Base-by-base conservation (phyloP, 495 filamentous ascomycete genomes). In the Rostrohypoxylon terebratum region DNA sequence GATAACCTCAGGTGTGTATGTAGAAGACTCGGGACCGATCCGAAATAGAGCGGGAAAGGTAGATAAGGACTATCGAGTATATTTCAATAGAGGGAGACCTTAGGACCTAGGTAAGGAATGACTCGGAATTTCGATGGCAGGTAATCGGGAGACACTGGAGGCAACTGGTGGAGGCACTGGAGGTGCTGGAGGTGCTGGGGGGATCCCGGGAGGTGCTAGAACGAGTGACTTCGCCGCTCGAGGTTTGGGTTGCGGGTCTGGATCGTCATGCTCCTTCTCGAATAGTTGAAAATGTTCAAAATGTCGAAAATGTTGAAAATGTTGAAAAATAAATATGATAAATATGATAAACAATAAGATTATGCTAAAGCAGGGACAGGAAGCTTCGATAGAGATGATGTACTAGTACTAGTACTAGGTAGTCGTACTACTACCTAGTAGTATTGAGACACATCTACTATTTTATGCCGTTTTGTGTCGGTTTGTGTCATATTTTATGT, bases 181-280 rank as follows among this genome's bases (percentile, higher is more conserved):
- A 28, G 28, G 28, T 40, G 13, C 34, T 48, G 21, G 21, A 50
- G 44, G 33, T 53, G 18, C 51, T 63, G 23, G 59, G 50, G 45
- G 28, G 28, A 70, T 14, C 53, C 54, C 40, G 20, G 45, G 23
- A 34, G 21, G 47, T 62, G 57, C 50, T 72, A 67, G 50, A 36
- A 63, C 45, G 63, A 57, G 51, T 58, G 63, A 63, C 57, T 62
- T 66, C 63, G 69, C 31, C 42, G 58, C 58, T 72, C 34, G 50
- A 61, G 48, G 50, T 63, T 72, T 48, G 33, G 57, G 40, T 63
- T 63, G 63, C 59, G 63, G 69, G 69, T 72, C 69, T 59, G 69
- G 69, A 72, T 67, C 69, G 63, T 72, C 69, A 72, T 72, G 68
- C 69, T 72, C 69, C 69, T 72, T 72, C 58, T 72, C 48, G 42